These are phyloP conservation scores for Epichloe uncinata DNA, from an alignment of 2,329 filamentous ascomycete genomes.

Conservation along the genomic window DNA sequence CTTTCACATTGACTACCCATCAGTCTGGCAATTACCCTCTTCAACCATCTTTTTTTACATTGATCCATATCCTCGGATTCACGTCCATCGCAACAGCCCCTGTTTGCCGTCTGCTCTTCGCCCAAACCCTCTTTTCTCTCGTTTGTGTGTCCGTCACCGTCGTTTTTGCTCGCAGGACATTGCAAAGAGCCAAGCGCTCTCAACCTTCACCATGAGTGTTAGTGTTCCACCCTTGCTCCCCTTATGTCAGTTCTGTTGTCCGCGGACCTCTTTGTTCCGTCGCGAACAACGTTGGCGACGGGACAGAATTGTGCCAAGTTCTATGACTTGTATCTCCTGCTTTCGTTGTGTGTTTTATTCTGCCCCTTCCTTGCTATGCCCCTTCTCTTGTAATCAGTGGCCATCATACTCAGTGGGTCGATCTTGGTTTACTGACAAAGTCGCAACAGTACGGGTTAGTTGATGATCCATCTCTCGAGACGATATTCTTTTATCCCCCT, in stretches of 20 bases:
- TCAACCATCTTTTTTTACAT: not conserved
- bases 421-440: conserved; percentile 15
- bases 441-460: conserved; percentile 41
- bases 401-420: conserved; percentile 2
- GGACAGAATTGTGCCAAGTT: not conserved
- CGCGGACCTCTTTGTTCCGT: too few species aligned
- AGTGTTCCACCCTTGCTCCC: conserved; percentile 13
- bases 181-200: conserved; percentile 5
- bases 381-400: not conserved
- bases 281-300: too few species aligned
- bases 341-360: not conserved
- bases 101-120: not conserved
- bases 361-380: not conserved
- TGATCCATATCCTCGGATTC: not conserved
- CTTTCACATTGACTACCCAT: not conserved
- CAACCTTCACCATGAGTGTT: conserved; percentile 15
- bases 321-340: not conserved
- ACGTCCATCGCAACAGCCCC: not conserved
- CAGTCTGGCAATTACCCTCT: not conserved
- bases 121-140: not conserved
- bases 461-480: conserved; percentile 3
- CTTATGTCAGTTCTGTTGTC: conserved; percentile 8
- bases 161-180: not conserved
- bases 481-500: not conserved
- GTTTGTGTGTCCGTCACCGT: not conserved